Percentiles rank a stretch among this genome's conserved stretches.
Conservation (phyloP, 768 basidiomycete species). For the Sporobolomyces pararoseus region DNA sequence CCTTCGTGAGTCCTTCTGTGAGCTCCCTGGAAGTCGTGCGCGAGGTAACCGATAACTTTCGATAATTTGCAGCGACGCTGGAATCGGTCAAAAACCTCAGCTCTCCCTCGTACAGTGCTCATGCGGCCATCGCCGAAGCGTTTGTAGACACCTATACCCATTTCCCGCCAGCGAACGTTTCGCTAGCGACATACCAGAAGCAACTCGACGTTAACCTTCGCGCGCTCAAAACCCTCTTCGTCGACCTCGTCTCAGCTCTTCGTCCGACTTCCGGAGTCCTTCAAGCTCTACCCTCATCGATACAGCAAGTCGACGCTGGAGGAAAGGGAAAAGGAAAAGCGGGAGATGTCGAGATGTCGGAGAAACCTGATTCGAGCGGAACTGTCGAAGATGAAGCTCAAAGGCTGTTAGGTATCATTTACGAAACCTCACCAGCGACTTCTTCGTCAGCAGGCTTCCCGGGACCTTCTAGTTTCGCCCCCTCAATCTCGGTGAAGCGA, state of each 20-base stretch:
- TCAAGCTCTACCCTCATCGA: too few relatives aligned
- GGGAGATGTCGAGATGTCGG: conserved; percentile 5
- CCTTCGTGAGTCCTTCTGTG: conserved; percentile 3
- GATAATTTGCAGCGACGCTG: conserved; percentile 8
- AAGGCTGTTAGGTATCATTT: not conserved
- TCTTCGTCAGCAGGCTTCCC: not conserved
- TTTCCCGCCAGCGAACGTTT: too few relatives aligned
- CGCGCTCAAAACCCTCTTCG: conserved; percentile 28
- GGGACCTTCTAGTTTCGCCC: not conserved
- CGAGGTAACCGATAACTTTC: not conserved
- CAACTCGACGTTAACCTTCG: conserved; percentile 31
- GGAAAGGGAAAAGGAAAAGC: conserved; percentile 24
- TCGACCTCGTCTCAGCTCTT: conserved; percentile 19
- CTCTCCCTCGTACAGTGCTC: not conserved
- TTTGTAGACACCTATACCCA: not conserved
- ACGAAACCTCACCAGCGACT: not conserved
- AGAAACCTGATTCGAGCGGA: not conserved
- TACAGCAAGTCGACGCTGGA: not conserved
- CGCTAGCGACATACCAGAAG: not conserved
- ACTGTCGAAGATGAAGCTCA: not conserved
- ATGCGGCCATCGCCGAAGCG: conserved; percentile 8
- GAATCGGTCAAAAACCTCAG: conserved; percentile 23
- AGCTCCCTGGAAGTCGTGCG: not conserved
- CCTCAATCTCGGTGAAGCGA: not conserved
- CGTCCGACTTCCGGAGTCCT: too few relatives aligned